phyloP scores from a whole-genome alignment of 768 basidiomycete species.

The Omphalotus guepiniiformis region DNA sequence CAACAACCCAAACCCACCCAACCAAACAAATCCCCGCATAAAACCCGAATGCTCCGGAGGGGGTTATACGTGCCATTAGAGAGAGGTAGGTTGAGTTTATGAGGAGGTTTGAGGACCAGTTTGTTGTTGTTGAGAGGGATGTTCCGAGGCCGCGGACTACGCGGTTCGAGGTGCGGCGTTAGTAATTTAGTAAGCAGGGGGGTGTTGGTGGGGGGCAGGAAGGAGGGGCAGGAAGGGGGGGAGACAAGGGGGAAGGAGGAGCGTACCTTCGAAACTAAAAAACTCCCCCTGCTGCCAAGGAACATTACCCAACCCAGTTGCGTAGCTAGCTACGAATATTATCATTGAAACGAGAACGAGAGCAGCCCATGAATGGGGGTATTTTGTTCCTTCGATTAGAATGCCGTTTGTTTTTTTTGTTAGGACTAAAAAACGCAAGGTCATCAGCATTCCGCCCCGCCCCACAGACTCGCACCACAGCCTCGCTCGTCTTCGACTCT shows the following conservation, averaged over 20 bases:
- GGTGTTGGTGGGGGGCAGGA: not conserved
- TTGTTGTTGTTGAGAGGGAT: slow-evolving; percentile 68
- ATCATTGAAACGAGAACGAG: slow-evolving; percentile 80
- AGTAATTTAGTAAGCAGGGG: not conserved
- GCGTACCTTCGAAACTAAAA: slow-evolving; percentile 73
- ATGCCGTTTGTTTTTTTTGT: slow-evolving; percentile 57
- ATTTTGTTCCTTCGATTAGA: slow-evolving; percentile 55
- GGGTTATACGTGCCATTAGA: slow-evolving; percentile 70
- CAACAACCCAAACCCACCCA: slow-evolving; percentile 64
- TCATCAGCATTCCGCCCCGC: too few relatives aligned
- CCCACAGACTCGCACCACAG: too few relatives aligned
- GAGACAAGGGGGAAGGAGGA: too few relatives aligned
- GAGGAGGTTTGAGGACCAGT: slow-evolving; percentile 75
- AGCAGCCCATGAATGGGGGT: slow-evolving; percentile 58
- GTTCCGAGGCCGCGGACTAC: slow-evolving; percentile 75
- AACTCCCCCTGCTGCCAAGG: slow-evolving; percentile 89
- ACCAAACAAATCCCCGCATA: slow-evolving; percentile 71
- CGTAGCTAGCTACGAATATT: slow-evolving; percentile 78
- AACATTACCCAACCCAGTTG: slow-evolving; percentile 72
- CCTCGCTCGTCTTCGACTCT: too few relatives aligned
- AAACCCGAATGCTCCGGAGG: slow-evolving; percentile 72
- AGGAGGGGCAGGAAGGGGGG: slow-evolving; percentile 31
- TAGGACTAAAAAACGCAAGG: slow-evolving; percentile 36
- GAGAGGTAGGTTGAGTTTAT: slow-evolving; percentile 79
- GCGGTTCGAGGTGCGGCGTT: too few relatives aligned